phyloP scores from a whole-genome alignment of 257 asterid genomes.

The Petrea volubilis region DNA sequence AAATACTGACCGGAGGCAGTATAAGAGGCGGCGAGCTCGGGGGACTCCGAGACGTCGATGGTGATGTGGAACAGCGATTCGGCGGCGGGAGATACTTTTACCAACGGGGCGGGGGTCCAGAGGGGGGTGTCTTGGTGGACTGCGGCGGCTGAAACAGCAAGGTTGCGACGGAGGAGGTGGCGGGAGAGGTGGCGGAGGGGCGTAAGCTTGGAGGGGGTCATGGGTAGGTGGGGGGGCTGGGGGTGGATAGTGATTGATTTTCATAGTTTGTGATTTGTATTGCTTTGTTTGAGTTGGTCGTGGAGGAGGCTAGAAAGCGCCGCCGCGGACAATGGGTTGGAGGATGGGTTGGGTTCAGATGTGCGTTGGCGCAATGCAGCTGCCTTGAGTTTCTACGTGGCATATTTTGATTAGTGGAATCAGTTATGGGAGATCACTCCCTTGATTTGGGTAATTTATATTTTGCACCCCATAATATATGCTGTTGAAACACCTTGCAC shows the following conservation, averaged over 20 bases:
- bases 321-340: slow-evolving; percentile 44
- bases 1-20: slow-evolving; percentile 79
- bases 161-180: slow-evolving; percentile 42
- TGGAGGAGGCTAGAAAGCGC: slow-evolving; percentile 40
- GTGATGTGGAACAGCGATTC: slow-evolving; percentile 63
- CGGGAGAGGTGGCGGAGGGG: slow-evolving; percentile 41
- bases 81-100: slow-evolving; percentile 66
- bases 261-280: neutral
- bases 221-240: slow-evolving; percentile 49
- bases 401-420: neutral
- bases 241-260: slow-evolving; percentile 12
- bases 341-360: slow-evolving; percentile 15
- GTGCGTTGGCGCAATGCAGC: slow-evolving; percentile 11
- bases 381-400: slow-evolving; percentile 25
- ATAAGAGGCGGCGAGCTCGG: slow-evolving; percentile 66
- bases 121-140: slow-evolving; percentile 47
- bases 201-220: slow-evolving; percentile 52
- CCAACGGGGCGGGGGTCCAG: slow-evolving; percentile 60
- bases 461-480: no score
- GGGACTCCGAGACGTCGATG: slow-evolving; percentile 77
- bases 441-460: no score
- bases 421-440: neutral
- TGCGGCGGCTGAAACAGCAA: slow-evolving; percentile 52
- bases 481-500: no score
- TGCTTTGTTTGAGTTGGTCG: slow-evolving; percentile 26